Percentiles rank a stretch among this genome's conserved stretches.
Evolutionary conservation across 257 asterid genomes (phyloP).

Genomic region (Nemophila menziesii): DNA sequence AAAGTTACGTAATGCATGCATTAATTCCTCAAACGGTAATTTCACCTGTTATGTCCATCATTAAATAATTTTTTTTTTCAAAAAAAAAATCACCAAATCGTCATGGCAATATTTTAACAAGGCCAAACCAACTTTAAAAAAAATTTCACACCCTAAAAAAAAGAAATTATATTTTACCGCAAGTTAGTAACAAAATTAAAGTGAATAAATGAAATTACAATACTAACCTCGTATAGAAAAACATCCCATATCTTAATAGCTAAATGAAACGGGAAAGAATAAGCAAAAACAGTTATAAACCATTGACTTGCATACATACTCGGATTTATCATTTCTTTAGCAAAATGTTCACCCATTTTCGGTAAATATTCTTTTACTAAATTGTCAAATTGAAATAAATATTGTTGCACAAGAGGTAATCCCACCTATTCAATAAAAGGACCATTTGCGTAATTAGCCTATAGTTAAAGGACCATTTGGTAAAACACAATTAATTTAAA

Average conservation of each 20-base stretch:
- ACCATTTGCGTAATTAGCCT: too few species aligned
- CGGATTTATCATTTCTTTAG: conserved; percentile 89
- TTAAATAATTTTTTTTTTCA: too few species aligned
- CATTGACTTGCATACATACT: conserved; percentile 99
- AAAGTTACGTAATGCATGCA: conserved; percentile 77
- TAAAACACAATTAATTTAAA: conserved; percentile 3
- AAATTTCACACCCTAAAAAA: conserved; percentile 69
- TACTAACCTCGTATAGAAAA: conserved; percentile 81
- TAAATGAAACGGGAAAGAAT: conserved; percentile 94
- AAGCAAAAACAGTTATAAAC: conserved; percentile 95
- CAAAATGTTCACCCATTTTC: conserved; percentile 78
- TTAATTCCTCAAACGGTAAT: conserved; percentile 83
- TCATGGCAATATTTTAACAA: conserved; percentile 83
- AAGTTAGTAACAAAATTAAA: conserved; percentile 7
- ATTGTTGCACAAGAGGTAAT: conserved; percentile 97
- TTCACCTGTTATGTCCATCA: conserved; percentile 39
- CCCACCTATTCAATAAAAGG: conserved; percentile 56
- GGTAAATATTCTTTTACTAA: conserved; percentile 66
- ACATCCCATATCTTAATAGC: conserved; percentile 99
- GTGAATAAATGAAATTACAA: conserved; percentile 4
- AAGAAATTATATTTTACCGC: conserved; percentile 8
- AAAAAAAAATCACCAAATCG: conserved; percentile 54
- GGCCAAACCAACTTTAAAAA: conserved; percentile 88
- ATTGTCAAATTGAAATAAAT: conserved; percentile 68
- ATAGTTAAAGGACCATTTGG: too few species aligned